Evolutionary conservation across 2,329 filamentous ascomycete species (phyloP).

Genomic region (Trichoderma asperellum): DNA sequence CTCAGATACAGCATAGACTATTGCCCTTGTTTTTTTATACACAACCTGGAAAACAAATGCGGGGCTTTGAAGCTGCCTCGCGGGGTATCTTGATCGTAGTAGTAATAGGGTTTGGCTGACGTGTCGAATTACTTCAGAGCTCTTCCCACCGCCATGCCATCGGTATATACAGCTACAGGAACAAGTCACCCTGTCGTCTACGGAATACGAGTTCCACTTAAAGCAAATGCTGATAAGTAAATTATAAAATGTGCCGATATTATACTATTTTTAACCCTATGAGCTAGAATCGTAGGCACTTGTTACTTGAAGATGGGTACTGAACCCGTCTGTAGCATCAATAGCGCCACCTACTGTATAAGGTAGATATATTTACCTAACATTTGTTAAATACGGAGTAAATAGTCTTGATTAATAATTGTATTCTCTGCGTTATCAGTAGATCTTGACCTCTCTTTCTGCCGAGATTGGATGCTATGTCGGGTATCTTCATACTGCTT

Average conservation of each 20-base stretch:
- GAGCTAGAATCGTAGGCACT: background rate
- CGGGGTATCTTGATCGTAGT: background rate
- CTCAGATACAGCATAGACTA: background rate
- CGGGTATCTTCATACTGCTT: background rate
- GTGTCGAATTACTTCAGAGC: background rate
- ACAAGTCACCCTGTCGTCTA: background rate
- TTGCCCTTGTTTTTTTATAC: background rate
- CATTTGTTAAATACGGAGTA: background rate
- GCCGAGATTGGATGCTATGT: background rate
- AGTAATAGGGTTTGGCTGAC: background rate
- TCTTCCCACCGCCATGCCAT: background rate
- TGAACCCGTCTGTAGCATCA: background rate
- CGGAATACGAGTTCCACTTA: background rate
- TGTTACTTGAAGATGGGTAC: background rate
- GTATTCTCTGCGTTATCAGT: background rate
- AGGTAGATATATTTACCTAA: background rate
- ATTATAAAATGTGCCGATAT: background rate
- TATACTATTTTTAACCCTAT: background rate
- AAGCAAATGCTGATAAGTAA: background rate
- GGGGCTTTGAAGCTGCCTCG: slow-evolving; percentile 18
- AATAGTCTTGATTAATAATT: slow-evolving; percentile 3
- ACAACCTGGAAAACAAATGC: background rate
- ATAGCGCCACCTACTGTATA: background rate
- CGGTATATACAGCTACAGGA: background rate
- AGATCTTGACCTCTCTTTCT: background rate